phyloP scores from a whole-genome alignment of 2,329 filamentous ascomycete genomes.

The Magnaporthiopsis incrustans region DNA sequence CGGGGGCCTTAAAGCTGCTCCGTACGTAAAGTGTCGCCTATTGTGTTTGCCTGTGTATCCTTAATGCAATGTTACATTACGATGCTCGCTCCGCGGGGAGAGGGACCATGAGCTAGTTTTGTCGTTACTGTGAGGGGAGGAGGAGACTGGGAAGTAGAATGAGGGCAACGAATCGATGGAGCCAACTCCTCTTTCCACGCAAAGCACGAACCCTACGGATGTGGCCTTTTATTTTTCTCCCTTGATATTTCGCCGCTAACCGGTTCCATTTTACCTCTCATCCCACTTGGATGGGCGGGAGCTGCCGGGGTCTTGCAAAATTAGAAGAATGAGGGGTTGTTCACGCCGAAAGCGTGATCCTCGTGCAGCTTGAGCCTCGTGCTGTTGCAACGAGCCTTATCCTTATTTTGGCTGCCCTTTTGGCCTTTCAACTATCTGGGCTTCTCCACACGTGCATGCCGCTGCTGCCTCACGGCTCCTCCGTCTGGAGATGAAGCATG shows the following conservation, averaged over 20 bases:
- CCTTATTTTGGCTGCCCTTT: constrained; percentile 3
- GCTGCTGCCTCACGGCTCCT: background rate
- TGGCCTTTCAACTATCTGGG: background rate
- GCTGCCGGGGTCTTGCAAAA: background rate
- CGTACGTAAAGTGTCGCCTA: background rate
- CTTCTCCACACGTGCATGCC: background rate
- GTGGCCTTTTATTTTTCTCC: background rate
- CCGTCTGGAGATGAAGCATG: background rate
- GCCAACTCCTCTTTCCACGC: background rate
- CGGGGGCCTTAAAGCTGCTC: background rate
- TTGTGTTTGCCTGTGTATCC: background rate
- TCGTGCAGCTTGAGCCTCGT: background rate
- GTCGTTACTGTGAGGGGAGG: too few species aligned
- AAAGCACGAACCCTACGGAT: background rate
- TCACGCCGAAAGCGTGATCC: background rate
- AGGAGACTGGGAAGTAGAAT: too few species aligned
- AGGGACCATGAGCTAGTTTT: background rate
- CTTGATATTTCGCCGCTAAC: background rate
- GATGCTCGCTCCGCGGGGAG: background rate
- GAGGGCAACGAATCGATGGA: background rate
- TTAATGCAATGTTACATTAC: background rate
- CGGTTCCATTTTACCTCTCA: background rate
- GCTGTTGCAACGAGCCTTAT: constrained; percentile 1
- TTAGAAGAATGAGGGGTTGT: background rate
- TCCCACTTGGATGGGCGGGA: background rate